Evolutionary conservation across 805 yeast species (phyloP).

Genomic region (Clavispora vitiphila): DNA sequence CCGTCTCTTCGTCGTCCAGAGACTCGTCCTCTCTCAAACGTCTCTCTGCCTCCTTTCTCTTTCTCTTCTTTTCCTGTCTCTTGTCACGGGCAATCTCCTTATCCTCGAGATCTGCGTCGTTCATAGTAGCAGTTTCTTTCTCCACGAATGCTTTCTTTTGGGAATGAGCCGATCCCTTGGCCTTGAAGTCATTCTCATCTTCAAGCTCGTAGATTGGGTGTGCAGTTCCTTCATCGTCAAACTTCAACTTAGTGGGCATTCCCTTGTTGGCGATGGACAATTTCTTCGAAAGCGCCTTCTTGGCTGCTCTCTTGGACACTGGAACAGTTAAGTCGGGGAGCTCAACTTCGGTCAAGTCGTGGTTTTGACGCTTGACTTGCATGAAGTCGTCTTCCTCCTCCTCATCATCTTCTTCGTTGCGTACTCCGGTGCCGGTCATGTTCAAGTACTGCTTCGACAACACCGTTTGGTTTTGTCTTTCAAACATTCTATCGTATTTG

Average conservation of each 20-base stretch:
- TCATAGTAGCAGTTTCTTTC: slow-evolving; percentile 68
- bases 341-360: slow-evolving; percentile 59
- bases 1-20: slow-evolving; percentile 30
- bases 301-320: slow-evolving; percentile 77
- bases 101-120: slow-evolving; percentile 67
- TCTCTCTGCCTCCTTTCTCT: slow-evolving; percentile 75
- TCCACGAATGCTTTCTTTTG: slow-evolving; percentile 66
- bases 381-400: slow-evolving; percentile 73
- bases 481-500: slow-evolving; percentile 93
- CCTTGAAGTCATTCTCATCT: slow-evolving; percentile 80
- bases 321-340: slow-evolving; percentile 58
- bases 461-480: slow-evolving; percentile 87
- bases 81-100: slow-evolving; percentile 72
- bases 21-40: slow-evolving; percentile 38
- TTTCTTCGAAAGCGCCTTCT: slow-evolving; percentile 85
- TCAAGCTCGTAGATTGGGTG: slow-evolving; percentile 90
- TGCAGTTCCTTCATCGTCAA: slow-evolving; percentile 92
- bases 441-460: slow-evolving; percentile 83
- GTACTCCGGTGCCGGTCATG: slow-evolving; percentile 47
- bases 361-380: slow-evolving; percentile 73
- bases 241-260: slow-evolving; percentile 70
- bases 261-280: slow-evolving; percentile 56
- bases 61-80: slow-evolving; percentile 82
- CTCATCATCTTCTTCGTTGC: slow-evolving; percentile 37
- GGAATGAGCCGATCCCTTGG: slow-evolving; percentile 60